A percentile compares a stretch with the other conserved stretches of the same genome.
phyloP scores from a whole-genome alignment of 1,284 basidiomycete genomes.

The Ganoderma lingzhi region DNA sequence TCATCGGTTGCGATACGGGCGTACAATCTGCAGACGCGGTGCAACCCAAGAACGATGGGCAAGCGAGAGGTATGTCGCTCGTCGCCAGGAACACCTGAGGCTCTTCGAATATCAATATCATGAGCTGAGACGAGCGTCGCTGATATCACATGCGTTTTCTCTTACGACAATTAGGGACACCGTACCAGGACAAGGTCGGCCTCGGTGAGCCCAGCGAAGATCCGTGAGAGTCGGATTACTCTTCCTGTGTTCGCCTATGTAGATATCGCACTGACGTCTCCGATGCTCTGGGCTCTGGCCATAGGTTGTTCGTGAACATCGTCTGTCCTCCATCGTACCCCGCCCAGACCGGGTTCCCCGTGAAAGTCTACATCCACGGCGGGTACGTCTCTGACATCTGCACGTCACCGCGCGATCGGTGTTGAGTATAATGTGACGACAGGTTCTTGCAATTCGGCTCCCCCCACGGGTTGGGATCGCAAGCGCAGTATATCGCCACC shows the following conservation, averaged over 20 bases:
- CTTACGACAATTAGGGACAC: slow-evolving; percentile 43
- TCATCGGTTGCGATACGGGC: neutral
- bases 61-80: slow-evolving; percentile 52
- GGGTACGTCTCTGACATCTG: slow-evolving; percentile 49
- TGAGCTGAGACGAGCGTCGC: neutral
- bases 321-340: slow-evolving; percentile 68
- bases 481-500: slow-evolving; percentile 73
- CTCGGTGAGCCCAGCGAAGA: slow-evolving; percentile 74
- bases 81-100: slow-evolving; percentile 2
- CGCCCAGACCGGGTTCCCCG: slow-evolving; percentile 58
- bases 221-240: slow-evolving; percentile 51
- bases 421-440: neutral
- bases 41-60: slow-evolving; percentile 72
- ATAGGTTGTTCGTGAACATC: slow-evolving; percentile 75
- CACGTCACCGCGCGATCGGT: slow-evolving; percentile 1
- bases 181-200: slow-evolving; percentile 66
- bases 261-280: neutral
- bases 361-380: slow-evolving; percentile 81
- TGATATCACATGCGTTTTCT: neutral
- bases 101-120: neutral
- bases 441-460: slow-evolving; percentile 87
- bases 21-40: slow-evolving; percentile 53
- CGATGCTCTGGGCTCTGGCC: slow-evolving; percentile 5
- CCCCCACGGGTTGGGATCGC: slow-evolving; percentile 61
- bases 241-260: neutral